phyloP scores from a whole-genome alignment of 2,329 filamentous ascomycete species.

The Tympanopsis confertula region DNA sequence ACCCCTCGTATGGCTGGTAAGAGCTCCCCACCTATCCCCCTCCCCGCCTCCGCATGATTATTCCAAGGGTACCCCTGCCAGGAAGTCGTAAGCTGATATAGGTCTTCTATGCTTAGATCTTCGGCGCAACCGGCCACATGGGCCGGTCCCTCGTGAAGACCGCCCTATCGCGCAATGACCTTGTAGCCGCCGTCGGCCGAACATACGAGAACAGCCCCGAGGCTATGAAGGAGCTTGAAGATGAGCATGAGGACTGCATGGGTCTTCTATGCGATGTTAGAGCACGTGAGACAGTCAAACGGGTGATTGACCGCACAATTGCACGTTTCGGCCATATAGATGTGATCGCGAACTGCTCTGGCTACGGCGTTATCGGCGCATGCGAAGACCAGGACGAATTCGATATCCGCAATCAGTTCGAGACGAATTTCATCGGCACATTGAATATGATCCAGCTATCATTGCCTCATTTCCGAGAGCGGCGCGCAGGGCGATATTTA shows the following conservation, averaged over 20 bases:
- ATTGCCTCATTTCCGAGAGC: slow-evolving; percentile 74
- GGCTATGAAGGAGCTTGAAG: slow-evolving; percentile 51
- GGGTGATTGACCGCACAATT: slow-evolving; percentile 60
- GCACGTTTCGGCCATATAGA: slow-evolving; percentile 72
- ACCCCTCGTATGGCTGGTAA: background rate
- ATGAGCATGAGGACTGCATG: slow-evolving; percentile 43
- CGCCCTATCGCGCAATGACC: slow-evolving; percentile 69
- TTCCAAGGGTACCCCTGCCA: too few relatives aligned
- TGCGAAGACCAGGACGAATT: slow-evolving; percentile 96
- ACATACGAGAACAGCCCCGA: slow-evolving; percentile 60
- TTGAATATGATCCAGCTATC: slow-evolving; percentile 85
- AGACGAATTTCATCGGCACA: slow-evolving; percentile 94
- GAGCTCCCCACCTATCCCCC: background rate
- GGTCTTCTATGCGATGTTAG: slow-evolving; percentile 85
- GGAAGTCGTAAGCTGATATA: too few relatives aligned
- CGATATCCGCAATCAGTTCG: slow-evolving; percentile 89
- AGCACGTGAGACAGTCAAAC: slow-evolving; percentile 63
- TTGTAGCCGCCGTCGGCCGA: slow-evolving; percentile 76
- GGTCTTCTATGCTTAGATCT: slow-evolving; percentile 54
- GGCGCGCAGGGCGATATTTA: slow-evolving; percentile 68
- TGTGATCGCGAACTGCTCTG: slow-evolving; percentile 84
- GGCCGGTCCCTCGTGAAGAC: slow-evolving; percentile 79
- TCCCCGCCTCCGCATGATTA: too few relatives aligned
- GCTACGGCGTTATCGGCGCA: slow-evolving; percentile 87
- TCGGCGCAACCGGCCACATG: slow-evolving; percentile 95